Percentiles rank a stretch among this genome's conserved stretches.
These are phyloP conservation scores for Colletotrichum gloeosporioides DNA, from an alignment of 2,329 filamentous ascomycete species.

Conservation along the genomic window DNA sequence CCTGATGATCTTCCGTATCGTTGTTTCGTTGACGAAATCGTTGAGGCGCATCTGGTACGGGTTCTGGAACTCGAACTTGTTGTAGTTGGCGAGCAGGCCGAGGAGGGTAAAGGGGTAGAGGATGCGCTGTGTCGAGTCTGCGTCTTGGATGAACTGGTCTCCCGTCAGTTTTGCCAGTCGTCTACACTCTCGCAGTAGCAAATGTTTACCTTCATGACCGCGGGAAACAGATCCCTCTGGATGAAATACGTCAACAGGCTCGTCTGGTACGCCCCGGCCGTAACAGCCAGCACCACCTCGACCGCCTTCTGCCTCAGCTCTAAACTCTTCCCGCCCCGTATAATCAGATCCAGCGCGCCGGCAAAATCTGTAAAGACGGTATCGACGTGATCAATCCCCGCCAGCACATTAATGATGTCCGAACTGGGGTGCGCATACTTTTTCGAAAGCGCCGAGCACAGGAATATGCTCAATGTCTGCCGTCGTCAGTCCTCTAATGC, in stretches of 20 bases:
- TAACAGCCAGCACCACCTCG: slow-evolving; percentile 80
- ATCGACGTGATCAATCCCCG: slow-evolving; percentile 89
- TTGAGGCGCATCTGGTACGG: slow-evolving; percentile 91
- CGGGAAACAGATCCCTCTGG: slow-evolving; percentile 90
- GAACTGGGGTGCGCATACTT: slow-evolving; percentile 95
- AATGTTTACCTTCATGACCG: slow-evolving; percentile 82
- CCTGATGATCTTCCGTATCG: slow-evolving; percentile 81
- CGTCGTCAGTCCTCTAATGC: background rate
- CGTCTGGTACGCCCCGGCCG: slow-evolving; percentile 94
- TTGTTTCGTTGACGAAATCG: slow-evolving; percentile 92
- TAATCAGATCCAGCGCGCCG: slow-evolving; percentile 78
- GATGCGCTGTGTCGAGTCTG: slow-evolving; percentile 66
- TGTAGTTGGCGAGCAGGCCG: slow-evolving; percentile 93
- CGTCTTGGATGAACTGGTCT: slow-evolving; percentile 78
- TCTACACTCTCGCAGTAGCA: too few relatives aligned
- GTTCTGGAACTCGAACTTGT: slow-evolving; percentile 99
- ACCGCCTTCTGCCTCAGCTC: slow-evolving; percentile 81
- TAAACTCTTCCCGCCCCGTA: slow-evolving; percentile 74
- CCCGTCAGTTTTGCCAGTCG: background rate
- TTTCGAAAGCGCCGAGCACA: slow-evolving; percentile 82
- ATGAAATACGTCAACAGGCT: slow-evolving; percentile 94
- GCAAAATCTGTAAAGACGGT: slow-evolving; percentile 89
- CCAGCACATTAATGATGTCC: slow-evolving; percentile 88
- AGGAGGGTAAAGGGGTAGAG: slow-evolving; percentile 82
- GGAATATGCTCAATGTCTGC: slow-evolving; percentile 88